phyloP scores from a whole-genome alignment of 176 grass and related monocot genomes.

The Melocanna baccifera region DNA sequence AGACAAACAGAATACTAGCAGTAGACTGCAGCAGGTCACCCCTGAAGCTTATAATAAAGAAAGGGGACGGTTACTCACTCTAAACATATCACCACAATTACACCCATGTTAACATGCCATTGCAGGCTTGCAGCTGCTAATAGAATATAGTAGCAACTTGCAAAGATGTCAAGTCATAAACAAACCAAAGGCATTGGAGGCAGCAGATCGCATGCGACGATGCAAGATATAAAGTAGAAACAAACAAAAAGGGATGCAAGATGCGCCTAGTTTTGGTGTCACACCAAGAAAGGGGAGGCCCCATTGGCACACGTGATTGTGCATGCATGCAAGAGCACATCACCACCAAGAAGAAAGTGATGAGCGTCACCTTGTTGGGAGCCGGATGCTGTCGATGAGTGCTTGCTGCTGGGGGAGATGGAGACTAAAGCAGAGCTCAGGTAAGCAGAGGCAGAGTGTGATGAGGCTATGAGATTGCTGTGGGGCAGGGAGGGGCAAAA shows the following conservation, averaged over 20 bases:
- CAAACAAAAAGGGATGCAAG: slow-evolving; percentile 33
- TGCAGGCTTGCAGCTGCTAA: background rate
- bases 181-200: slow-evolving; percentile 13
- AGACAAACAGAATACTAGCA: slow-evolving; percentile 1
- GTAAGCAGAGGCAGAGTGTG: background rate
- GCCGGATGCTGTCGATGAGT: background rate
- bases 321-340: slow-evolving; percentile 2
- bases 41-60: slow-evolving; percentile 1
- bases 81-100: slow-evolving; percentile 2
- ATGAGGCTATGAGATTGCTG: slow-evolving; percentile 5
- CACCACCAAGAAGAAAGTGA: background rate
- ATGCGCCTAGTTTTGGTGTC: background rate
- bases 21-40: background rate
- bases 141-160: background rate
- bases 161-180: slow-evolving; percentile 12
- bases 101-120: slow-evolving; percentile 20
- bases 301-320: slow-evolving; percentile 35
- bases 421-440: slow-evolving; percentile 12
- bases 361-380: slow-evolving; percentile 30
- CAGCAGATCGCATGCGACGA: slow-evolving; percentile 8
- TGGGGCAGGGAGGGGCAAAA: slow-evolving; percentile 5
- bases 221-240: slow-evolving; percentile 34
- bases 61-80: background rate
- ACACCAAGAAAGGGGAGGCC: slow-evolving; percentile 2
- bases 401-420: background rate